A percentile compares a stretch with the other conserved stretches of the same genome.
Conservation (phyloP, 2,329 filamentous ascomycete species). For the Aspergillus sclerotialis region DNA sequence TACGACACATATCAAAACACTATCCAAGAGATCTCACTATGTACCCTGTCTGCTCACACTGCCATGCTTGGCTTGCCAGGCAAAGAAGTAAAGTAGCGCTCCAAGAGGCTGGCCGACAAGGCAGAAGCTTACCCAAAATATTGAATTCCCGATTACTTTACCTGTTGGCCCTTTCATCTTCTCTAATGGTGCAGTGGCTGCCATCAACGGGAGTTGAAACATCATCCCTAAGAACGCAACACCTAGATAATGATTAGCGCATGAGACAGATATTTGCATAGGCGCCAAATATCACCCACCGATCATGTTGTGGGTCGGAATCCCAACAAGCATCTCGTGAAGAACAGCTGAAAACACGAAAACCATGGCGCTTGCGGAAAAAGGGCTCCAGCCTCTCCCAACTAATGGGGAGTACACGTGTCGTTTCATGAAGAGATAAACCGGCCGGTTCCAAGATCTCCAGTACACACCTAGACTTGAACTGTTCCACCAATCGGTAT, state of each 20-base stretch:
- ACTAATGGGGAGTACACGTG: constrained; percentile 88
- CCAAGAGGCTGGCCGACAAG: constrained; percentile 91
- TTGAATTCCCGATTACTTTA: constrained; percentile 78
- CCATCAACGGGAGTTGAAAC: constrained; percentile 81
- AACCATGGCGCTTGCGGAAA: constrained; percentile 67
- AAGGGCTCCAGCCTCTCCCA: constrained; percentile 69
- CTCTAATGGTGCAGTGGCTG: constrained; percentile 69
- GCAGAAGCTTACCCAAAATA: constrained; percentile 96
- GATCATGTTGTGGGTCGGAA: constrained; percentile 90
- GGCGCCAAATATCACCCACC: constrained; percentile 53
- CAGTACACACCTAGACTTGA: constrained; percentile 81
- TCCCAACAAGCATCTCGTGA: constrained; percentile 86
- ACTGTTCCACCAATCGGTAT: constrained; percentile 97
- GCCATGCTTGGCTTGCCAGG: constrained; percentile 97
- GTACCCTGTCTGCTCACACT: constrained; percentile 51
- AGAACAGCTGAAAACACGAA: constrained; percentile 84
- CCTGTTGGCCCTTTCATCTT: constrained; percentile 69
- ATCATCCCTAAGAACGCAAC: constrained; percentile 95
- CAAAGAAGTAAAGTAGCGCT: constrained; percentile 91
- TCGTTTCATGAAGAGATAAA: constrained; percentile 92
- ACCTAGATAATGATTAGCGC: constrained; percentile 44
- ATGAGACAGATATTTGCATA: neutral
- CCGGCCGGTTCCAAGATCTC: constrained; percentile 96
- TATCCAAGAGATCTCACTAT: constrained; percentile 3
- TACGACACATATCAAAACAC: neutral